Evolutionary conservation across 495 filamentous ascomycete species (phyloP), one percentile per base, ranked within the genome.

Genomic region (Stereocaulon alpinum): DNA sequence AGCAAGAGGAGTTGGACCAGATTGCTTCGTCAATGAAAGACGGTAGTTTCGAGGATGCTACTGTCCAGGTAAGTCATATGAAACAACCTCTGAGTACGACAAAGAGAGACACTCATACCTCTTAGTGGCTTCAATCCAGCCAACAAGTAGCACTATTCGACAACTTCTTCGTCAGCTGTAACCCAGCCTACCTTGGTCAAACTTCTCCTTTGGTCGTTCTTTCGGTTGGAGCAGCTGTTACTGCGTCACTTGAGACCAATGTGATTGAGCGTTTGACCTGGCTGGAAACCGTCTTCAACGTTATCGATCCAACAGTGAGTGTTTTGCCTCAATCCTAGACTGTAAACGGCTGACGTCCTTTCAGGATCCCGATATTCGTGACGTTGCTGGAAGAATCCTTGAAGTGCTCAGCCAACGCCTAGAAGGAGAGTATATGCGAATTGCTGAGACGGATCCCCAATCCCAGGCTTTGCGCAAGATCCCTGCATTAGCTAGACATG

Each of bases 51-150:
- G 90, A 95, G 65, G 84, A 86, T 40, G 91, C 76, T 29, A 82
- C 82, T 6, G 74, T 86, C 30, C 78, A 75, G 71, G 84, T 87
- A 71, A 66, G 76, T 73, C 29, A 10, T 40, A 11, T 51, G 40
- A n/a, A 18, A 15, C 17, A 29, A 50, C 20, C 27, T 18, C 44
- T 30, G 4, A 43, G 12, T 14, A 40, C 48, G 14, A 22, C 15
- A 14, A 10, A 37, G 34, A 37, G 7, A 9, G 34, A 12, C 12
- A 20, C 37, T 48, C 47, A 67, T 4, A 71, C 76, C 56, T 66
- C 76, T 40, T 73, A 88, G 76, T 98, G 92, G 92, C 80, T 97
- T 32, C 92, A 95, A 77, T 88, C 87, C 22, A 72, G 74, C 58
- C 81, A 84, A 58, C 81, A 91, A 64, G 78, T 78, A 20, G 83